Base-by-base conservation (phyloP, 192 early-diverging fungal species). In the Piromyces finnis region DNA sequence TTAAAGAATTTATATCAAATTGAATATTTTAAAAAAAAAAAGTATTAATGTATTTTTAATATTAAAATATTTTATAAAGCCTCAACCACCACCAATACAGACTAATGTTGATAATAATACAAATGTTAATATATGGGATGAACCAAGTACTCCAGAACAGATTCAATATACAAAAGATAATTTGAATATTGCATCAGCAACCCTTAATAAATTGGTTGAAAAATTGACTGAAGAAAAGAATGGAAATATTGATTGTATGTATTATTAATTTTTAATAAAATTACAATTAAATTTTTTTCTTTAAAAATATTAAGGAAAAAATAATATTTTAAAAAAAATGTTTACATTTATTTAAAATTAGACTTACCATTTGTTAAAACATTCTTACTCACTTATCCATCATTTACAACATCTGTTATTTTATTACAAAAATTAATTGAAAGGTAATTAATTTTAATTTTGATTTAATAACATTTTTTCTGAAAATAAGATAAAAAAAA, bases 371-470 rank as follows among this genome's bases (percentile, higher is more conserved):
- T 82, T 81, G 82, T 84, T 39, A 86, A 84, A 77, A 84, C 85
- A 26, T 86, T 86, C 79, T 77, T 86, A 77, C 81, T 83, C 0
- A 86, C 85, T n/a, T 86, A 86, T 81, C 84, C 81, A 80, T 86
- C 85, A 22, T 86, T 86, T 81, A 84, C 83, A 15, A 84, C 84
- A 28, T 37, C 81, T 3, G 22, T 79, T n/a, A 36, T 28, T 0
- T 30, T 86, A 13, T 39, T 85, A 18, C 39, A 79, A 29, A 85
- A 85, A 68, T 82, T 86, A 27, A 83, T 77, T 18, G 82, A 86
- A 35, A 79, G 82, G 37, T 30, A 80, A 27, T n/a, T n/a, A n/a
- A n/a, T n/a, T n/a, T n/a, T n/a, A n/a, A n/a, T n/a, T n/a, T n/a
- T n/a, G n/a, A n/a, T n/a, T n/a, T n/a, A n/a, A n/a, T n/a, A n/a